Evolutionary conservation across 2,329 filamentous ascomycete species (phyloP).

Genomic region (Talaromyces amestolkiae): DNA sequence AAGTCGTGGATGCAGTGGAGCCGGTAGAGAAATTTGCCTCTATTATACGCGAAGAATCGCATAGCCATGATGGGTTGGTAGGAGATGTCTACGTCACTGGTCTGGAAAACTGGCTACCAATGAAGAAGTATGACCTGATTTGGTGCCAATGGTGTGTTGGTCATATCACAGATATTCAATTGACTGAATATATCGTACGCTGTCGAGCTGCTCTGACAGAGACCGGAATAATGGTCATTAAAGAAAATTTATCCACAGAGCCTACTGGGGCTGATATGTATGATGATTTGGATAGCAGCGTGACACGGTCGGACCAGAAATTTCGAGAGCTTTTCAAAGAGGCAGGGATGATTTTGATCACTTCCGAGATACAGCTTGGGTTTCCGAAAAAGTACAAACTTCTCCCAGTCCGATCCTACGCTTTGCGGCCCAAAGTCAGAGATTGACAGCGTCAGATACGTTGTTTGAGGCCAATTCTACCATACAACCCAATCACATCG

Average conservation of each 20-base stretch:
- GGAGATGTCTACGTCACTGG: constrained; percentile 70
- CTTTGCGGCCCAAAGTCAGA: constrained; percentile 55
- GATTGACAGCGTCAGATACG: background rate
- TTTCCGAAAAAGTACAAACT: constrained; percentile 62
- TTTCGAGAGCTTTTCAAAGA: constrained; percentile 67
- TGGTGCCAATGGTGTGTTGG: constrained; percentile 91
- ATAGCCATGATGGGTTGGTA: constrained; percentile 46
- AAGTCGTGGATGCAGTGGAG: constrained; percentile 76
- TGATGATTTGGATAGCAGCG: constrained; percentile 71
- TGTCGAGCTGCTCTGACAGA: constrained; percentile 54
- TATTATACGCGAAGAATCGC: constrained; percentile 46
- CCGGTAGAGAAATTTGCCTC: constrained; percentile 78
- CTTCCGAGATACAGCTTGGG: constrained; percentile 68
- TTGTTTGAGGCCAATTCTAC: background rate
- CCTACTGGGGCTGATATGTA: constrained; percentile 62
- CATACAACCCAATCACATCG: background rate
- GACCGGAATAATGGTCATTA: constrained; percentile 61
- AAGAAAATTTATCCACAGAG: constrained; percentile 71
- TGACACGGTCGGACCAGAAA: constrained; percentile 72
- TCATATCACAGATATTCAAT: constrained; percentile 71
- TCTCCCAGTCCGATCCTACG: constrained; percentile 75
- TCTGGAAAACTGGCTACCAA: constrained; percentile 66
- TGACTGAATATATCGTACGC: constrained; percentile 64
- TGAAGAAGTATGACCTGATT: constrained; percentile 68
- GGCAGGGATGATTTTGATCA: constrained; percentile 62